Evolutionary conservation across 2,329 filamentous ascomycete genomes (phyloP), one percentile per base, ranked within the genome.

Genomic region (Curvularia spicifera): DNA sequence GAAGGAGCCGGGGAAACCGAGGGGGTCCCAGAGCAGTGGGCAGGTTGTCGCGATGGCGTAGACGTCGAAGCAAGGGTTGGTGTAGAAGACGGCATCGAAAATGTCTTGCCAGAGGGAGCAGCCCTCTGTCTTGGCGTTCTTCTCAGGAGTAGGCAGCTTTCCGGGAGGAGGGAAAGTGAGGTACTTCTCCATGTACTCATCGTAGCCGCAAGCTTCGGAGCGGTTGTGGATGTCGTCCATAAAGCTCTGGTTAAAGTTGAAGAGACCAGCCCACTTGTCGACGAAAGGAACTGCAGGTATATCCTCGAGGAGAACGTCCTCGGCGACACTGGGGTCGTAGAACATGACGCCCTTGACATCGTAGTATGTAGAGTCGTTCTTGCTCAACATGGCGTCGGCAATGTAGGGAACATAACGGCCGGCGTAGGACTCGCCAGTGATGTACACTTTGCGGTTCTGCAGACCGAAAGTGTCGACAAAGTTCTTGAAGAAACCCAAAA

Each of bases 41-140:
- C 91, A 95, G 12, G 87, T 89, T 4, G 86, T 87, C 2, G 85
- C 85, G 13, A 94, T 84, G 50, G 90, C 85, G 77, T 94, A 95
- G 10, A 91, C 79, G 72, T 92, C 87, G 77, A 90, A 96, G 79
- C 91, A 95, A 0, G 91, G 91, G 77, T 95, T 95, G 33, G 85
- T 75, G 1, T 79, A 70, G 4, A 80, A 61, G 7, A 83, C 83
- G 29, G 86, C 88, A 0, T 80, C 64, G 66, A 79, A 79, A 29
- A 91, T 83, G 22, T 83, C 78, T 56, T 82, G 74, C 67, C 83
- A 89, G 20, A 91, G 68, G 49, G 81, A 79, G 71, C 90, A 93
- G 4, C 80, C 82, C 0, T 77, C 69, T n/a, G 72, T 65, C 0
- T 77, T 77, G 35, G 77, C 65, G 26, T 78, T 74, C 50, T 61